A percentile compares a stretch with the other conserved stretches of the same genome.
These are phyloP conservation scores for Hypericum androsaemum DNA, from an alignment of 345 rosid genomes.

Conservation along the genomic window DNA sequence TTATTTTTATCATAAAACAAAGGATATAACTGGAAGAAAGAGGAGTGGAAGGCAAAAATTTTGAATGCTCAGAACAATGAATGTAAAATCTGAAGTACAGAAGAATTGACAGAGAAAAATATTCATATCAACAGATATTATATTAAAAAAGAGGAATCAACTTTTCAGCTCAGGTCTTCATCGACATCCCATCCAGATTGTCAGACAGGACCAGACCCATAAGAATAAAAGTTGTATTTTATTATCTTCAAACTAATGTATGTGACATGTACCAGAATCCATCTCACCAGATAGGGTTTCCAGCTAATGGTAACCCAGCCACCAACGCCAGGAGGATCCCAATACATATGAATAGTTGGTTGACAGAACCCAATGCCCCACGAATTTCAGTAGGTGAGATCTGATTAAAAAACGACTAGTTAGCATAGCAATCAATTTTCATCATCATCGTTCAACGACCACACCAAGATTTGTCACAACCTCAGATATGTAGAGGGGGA, in stretches of 20 bases:
- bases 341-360: slow-evolving; percentile 90
- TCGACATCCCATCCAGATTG: too few relatives aligned
- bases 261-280: slow-evolving; percentile 33
- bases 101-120: too few relatives aligned
- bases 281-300: slow-evolving; percentile 41
- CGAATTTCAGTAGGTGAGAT: slow-evolving; percentile 98
- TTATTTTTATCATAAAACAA: too few relatives aligned
- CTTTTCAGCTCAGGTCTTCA: too few relatives aligned
- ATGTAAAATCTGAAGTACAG: too few relatives aligned
- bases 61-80: too few relatives aligned
- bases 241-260: background rate
- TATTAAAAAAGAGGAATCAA: too few relatives aligned
- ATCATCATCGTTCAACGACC: background rate
- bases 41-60: too few relatives aligned
- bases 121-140: too few relatives aligned
- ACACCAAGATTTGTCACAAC: slow-evolving; percentile 24
- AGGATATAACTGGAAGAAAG: too few relatives aligned
- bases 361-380: slow-evolving; percentile 91
- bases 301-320: slow-evolving; percentile 92
- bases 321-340: slow-evolving; percentile 95
- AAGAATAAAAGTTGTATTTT: background rate
- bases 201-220: background rate
- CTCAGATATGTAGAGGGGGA: slow-evolving; percentile 98
- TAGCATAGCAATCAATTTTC: slow-evolving; percentile 11
- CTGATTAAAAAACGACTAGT: slow-evolving; percentile 31